Evolutionary conservation across 768 basidiomycete genomes (phyloP).

Genomic region (Pholiota microspora): DNA sequence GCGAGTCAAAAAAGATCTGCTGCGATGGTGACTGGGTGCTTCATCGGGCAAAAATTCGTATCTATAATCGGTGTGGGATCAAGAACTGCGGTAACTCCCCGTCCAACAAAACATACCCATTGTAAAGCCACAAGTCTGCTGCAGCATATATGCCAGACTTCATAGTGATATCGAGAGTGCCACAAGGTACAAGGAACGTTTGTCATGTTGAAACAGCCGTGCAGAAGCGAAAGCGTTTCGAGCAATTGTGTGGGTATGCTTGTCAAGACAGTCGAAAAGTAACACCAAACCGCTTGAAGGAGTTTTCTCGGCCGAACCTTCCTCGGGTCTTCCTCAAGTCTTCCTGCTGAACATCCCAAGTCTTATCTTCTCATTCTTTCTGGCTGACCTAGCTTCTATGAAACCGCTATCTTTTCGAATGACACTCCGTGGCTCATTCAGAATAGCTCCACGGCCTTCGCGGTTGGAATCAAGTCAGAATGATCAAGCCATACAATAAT

Average conservation of each 20-base stretch:
- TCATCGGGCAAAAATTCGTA: not conserved
- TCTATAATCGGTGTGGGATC: not conserved
- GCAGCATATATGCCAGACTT: not conserved
- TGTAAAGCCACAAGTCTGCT: not conserved
- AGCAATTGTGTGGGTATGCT: too few species aligned
- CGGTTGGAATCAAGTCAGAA: not conserved
- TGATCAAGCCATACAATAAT: too few species aligned
- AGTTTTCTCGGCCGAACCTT: not conserved
- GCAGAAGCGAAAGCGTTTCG: not conserved
- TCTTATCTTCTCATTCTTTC: not conserved
- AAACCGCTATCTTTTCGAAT: not conserved
- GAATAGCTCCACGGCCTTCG: not conserved
- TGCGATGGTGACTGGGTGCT: not conserved
- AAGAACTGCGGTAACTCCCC: not conserved
- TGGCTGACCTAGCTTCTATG: too few species aligned
- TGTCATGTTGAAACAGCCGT: not conserved
- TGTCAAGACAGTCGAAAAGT: not conserved
- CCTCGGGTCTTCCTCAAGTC: not conserved
- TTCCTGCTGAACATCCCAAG: not conserved
- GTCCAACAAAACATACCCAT: not conserved
- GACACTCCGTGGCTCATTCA: not conserved
- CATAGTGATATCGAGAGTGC: not conserved
- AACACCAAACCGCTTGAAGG: not conserved
- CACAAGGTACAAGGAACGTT: not conserved
- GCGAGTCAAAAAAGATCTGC: not conserved